Evolutionary conservation across 139 green algal genomes (phyloP), one percentile per base, ranked within the genome.

Genomic region (Chlamydomonas sp.): DNA sequence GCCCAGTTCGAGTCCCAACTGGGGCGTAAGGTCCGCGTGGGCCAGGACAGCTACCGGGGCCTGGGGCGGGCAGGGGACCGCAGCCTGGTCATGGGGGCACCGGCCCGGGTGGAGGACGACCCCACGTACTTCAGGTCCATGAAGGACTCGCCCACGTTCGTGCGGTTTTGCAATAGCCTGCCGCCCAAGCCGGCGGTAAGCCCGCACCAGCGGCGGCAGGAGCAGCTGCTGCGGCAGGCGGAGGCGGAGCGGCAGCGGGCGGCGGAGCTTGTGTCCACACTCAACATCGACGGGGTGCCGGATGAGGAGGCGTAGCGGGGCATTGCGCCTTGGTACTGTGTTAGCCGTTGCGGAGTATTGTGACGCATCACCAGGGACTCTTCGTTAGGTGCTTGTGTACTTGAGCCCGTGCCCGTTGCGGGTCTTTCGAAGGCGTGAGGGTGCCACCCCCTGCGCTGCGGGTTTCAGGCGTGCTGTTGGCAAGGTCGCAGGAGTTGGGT

Each of bases 111-210:
- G n/a, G 88, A 93, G 88, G 90, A 92, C 58, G 88, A 91, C n/a
- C 61, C 63, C 18, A 87, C 17, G 0, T 92, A 83, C 72, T 93
- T 89, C 78, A 87, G 83, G 72, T 80, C 76, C 2, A 83, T 93
- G 31, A 93, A 92, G 68, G 90, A 93, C 72, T 71, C 81, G 2
- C 90, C 90, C 6, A 92, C 90, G 0, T 93, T 92, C 75, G 77
- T 83, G 57, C 78, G 90, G 3, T 93, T 93, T 60, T 85, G 84
- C 20, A 78, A 83, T 20, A 81, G 63, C n/a, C 78, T 93, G 72
- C 90, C 90, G 3, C n/a, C 85, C 63, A 89, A 89, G 83, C 85
- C 88, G 0, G 73, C 81, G 0, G 85, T 91, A 18, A 91, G 85
- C 74, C 88, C 88, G 17, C 88, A 92, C 74, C 77, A 91, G 88